Evolutionary conservation across 192 early-diverging fungal species (phyloP), one percentile per base, ranked within the genome.

Genomic region (Coemansia sp.): DNA sequence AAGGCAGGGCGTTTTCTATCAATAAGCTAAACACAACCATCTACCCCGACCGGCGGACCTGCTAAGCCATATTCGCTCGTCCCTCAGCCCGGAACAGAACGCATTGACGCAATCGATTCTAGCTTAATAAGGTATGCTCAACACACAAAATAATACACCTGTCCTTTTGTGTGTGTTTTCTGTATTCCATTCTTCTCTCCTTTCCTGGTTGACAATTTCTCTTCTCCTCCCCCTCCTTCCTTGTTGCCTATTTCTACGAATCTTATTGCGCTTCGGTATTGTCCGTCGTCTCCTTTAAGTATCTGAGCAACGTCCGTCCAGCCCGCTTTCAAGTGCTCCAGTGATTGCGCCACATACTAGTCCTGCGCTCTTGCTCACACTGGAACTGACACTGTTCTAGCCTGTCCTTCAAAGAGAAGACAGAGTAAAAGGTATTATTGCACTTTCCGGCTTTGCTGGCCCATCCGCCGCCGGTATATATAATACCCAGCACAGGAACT

Each of bases 181-280:
- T 6, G 3, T 13, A 7, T 25, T 21, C 46, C 23, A 49, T 49
- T 49, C 46, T 49, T 49, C 23, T 49, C 23, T 49, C 46, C 46
- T 46, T n/a, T 46, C 18, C 18, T 46, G 18, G 43, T n/a, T 5
- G 12, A 46, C 43, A 46, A 46, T 46, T 46, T 16, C 18, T n/a
- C 43, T 4, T 16, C 43, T 46, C 18, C 18, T 20, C 18, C 18
- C 43, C n/a, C 43, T 0, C 6, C 5, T 25, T 49, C 46, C 23
- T 49, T 49, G 46, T 49, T 49, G 46, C 46, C 46, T 49, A 49
- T 49, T 25, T 49, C 46, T 49, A 49, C 46, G 46, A 49, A 49
- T 25, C 46, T 21, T 49, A 13, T 25, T 49, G 42, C 42, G 13
- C 42, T 25, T 49, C 15, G 3, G 12, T 13, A 49, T 49, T 25